Percentiles rank a stretch among this genome's conserved stretches.
Conservation (phyloP, 2,329 filamentous ascomycete genomes). For the Sclerotinia sclerotiorum region DNA sequence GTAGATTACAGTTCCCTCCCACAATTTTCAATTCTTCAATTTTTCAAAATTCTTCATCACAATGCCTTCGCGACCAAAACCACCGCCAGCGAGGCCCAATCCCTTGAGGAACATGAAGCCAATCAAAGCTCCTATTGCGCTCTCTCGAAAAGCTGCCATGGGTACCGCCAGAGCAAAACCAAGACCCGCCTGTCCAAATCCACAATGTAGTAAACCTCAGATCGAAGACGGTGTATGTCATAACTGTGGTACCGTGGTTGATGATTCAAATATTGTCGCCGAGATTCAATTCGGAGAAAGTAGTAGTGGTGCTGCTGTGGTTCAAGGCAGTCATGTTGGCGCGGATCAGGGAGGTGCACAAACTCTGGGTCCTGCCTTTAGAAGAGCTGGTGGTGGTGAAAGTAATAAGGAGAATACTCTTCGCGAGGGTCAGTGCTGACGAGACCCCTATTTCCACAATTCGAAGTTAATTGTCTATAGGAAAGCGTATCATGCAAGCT, state of each 20-base stretch:
- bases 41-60: background rate
- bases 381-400: conserved; percentile 57
- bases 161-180: conserved; percentile 23
- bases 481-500: conserved; percentile 57
- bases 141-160: conserved; percentile 29
- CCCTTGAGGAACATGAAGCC: conserved; percentile 30
- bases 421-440: conserved; percentile 45
- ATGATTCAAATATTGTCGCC: conserved; percentile 84
- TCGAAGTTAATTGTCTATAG: conserved; percentile 26
- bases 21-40: conserved; percentile 13
- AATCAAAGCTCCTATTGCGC: conserved; percentile 32
- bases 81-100: conserved; percentile 25
- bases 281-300: conserved; percentile 92
- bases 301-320: conserved; percentile 78
- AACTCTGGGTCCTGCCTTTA: conserved; percentile 61
- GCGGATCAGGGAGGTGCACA: conserved; percentile 67
- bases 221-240: conserved; percentile 71
- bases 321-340: conserved; percentile 85
- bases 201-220: conserved; percentile 59
- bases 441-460: background rate
- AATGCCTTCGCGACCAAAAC: conserved; percentile 13
- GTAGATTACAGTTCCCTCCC: background rate
- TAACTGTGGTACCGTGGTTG: conserved; percentile 80
- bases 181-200: conserved; percentile 53
- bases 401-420: conserved; percentile 61